Evolutionary conservation across 73 alveolate species (phyloP).

Genomic region (Tetrahymena malaccensis): DNA sequence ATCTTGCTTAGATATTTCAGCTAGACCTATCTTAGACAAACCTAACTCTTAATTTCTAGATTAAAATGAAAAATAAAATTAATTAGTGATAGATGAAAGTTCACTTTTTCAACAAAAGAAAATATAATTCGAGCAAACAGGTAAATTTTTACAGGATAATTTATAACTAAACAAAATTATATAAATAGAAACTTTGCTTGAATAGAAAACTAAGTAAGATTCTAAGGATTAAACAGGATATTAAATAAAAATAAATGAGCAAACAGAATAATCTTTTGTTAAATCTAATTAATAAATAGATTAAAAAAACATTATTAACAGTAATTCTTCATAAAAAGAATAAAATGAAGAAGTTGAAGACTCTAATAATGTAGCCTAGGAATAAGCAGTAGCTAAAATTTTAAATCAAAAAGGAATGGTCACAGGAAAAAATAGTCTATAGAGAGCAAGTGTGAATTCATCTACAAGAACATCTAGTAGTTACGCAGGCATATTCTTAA

Average conservation of each 20-base stretch:
- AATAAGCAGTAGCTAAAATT: not conserved
- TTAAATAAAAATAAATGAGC: not conserved
- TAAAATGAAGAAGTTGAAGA: not conserved
- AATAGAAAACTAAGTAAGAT: not conserved
- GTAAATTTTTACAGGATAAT: not conserved
- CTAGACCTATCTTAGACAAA: not conserved
- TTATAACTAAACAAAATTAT: too few species aligned
- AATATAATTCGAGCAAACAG: not conserved
- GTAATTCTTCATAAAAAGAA: not conserved
- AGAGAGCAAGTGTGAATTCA: not conserved
- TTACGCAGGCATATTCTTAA: not conserved
- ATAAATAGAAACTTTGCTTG: not conserved
- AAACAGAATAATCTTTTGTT: not conserved
- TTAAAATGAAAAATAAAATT: too few species aligned
- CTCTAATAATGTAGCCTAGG: not conserved
- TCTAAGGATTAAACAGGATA: not conserved
- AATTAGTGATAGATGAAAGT: not conserved
- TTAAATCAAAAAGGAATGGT: not conserved
- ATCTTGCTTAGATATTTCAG: not conserved
- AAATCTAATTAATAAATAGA: not conserved
- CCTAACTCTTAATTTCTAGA: not conserved
- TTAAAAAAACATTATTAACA: not conserved
- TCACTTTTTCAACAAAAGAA: not conserved
- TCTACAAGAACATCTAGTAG: not conserved
- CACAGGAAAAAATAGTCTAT: not conserved